phyloP scores from a whole-genome alignment of 2,329 filamentous ascomycete genomes.

The Scopulariopsis brevicaulis region DNA sequence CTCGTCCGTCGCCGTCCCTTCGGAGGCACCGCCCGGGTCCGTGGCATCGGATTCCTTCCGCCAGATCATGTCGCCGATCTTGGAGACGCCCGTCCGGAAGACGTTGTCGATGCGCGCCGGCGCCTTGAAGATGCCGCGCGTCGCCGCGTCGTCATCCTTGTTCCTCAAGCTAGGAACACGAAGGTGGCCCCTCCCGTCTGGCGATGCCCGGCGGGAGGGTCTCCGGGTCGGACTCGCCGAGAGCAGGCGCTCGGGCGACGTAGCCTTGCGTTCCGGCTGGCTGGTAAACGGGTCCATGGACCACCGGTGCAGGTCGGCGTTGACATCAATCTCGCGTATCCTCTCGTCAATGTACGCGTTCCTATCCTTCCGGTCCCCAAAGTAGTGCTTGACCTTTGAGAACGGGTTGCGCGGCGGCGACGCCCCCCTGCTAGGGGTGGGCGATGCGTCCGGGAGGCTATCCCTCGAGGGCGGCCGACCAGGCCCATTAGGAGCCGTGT shows the following conservation, averaged over 20 bases:
- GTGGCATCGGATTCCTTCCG: conserved; percentile 29
- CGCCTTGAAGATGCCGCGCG: conserved; percentile 64
- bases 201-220: conserved; percentile 29
- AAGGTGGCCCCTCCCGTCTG: conserved; percentile 26
- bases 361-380: conserved; percentile 26
- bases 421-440: conserved; percentile 46
- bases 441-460: conserved; percentile 43
- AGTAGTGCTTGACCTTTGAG: conserved; percentile 41
- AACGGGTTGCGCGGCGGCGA: conserved; percentile 54
- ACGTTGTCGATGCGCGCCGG: conserved; percentile 58
- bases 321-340: background rate
- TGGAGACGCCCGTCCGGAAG: conserved; percentile 48
- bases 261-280: conserved; percentile 7
- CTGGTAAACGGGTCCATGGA: background rate
- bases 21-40: conserved; percentile 17
- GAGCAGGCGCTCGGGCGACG: conserved; percentile 15
- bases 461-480: conserved; percentile 30
- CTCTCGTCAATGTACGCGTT: conserved; percentile 3
- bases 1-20: conserved; percentile 32
- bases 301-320: background rate
- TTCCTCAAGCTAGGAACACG: conserved; percentile 37
- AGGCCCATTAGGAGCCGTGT: conserved; percentile 32
- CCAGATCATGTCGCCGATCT: conserved; percentile 45
- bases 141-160: conserved; percentile 22
- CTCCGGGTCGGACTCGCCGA: conserved; percentile 26